Percentiles rank a stretch among this genome's conserved stretches.
phyloP scores from a whole-genome alignment of 2,329 filamentous ascomycete genomes.

The Monilinia laxa region DNA sequence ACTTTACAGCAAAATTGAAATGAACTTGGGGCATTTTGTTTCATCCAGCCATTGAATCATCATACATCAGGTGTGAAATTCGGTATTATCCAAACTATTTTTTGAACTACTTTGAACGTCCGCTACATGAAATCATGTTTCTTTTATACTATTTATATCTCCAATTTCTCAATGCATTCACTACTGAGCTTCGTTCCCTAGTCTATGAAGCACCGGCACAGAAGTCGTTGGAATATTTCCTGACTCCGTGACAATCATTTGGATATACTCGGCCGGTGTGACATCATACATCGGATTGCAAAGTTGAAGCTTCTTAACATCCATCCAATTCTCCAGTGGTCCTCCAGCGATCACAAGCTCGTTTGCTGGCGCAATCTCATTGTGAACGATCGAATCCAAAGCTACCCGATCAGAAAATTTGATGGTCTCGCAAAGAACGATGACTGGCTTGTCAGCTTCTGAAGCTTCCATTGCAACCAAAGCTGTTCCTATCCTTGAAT shows the following conservation, averaged over 20 bases:
- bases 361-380: conserved; percentile 81
- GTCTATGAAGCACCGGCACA: conserved; percentile 70
- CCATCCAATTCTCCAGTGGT: conserved; percentile 53
- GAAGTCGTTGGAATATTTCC: conserved; percentile 83
- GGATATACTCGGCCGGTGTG: conserved; percentile 82
- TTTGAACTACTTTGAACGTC: conserved; percentile 14
- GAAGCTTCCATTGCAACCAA: conserved; percentile 82
- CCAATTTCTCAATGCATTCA: conserved; percentile 6
- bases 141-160: background rate
- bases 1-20: background rate
- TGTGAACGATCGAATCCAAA: conserved; percentile 88
- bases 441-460: conserved; percentile 73
- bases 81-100: conserved; percentile 11
- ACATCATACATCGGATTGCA: conserved; percentile 86
- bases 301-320: conserved; percentile 60
- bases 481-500: conserved; percentile 83
- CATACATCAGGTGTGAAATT: conserved; percentile 24
- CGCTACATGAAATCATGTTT: background rate
- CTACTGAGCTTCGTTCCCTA: conserved; percentile 47
- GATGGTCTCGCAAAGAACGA: conserved; percentile 89
- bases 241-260: conserved; percentile 87
- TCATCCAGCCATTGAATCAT: conserved; percentile 27
- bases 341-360: conserved; percentile 50
- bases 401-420: conserved; percentile 92
- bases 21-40: background rate